Percentiles rank a stretch among this genome's conserved stretches.
These are phyloP conservation scores for Catunica adiposa DNA, from an alignment of 2,329 filamentous ascomycete species.

Conservation along the genomic window DNA sequence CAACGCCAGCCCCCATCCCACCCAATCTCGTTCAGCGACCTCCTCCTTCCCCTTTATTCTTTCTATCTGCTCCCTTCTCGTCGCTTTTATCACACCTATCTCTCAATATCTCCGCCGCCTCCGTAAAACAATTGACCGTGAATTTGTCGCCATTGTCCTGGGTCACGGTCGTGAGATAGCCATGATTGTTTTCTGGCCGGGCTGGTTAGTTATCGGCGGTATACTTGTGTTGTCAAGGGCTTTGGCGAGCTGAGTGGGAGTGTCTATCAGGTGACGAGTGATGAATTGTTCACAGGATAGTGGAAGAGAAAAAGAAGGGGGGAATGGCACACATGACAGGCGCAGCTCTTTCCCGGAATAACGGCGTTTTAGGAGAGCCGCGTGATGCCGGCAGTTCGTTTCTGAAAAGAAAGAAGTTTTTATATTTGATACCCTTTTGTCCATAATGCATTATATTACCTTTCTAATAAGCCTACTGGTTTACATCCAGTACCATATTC, in stretches of 20 bases:
- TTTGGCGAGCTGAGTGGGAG: conserved; percentile 5
- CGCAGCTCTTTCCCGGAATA: too few relatives aligned
- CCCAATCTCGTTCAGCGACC: background rate
- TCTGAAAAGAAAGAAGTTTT: too few relatives aligned
- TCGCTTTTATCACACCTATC: background rate
- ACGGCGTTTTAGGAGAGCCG: too few relatives aligned
- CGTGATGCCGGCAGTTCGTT: too few relatives aligned
- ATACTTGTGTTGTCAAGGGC: background rate
- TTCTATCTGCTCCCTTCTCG: background rate
- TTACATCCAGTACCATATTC: too few relatives aligned
- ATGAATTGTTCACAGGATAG: too few relatives aligned
- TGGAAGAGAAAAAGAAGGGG: too few relatives aligned
- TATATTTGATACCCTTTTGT: too few relatives aligned
- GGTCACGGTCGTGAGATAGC: conserved; percentile 33
- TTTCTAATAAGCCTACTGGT: too few relatives aligned
- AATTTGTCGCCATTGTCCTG: conserved; percentile 35
- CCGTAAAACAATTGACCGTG: conserved; percentile 23
- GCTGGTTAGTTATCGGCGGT: conserved; percentile 32
- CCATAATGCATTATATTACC: too few relatives aligned
- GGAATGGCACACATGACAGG: too few relatives aligned
- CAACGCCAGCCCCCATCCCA: background rate
- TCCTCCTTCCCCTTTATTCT: background rate
- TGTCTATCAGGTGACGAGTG: too few relatives aligned
- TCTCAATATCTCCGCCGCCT: background rate
- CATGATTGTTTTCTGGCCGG: conserved; percentile 39